These are phyloP conservation scores for Debaryomyces castellii DNA, from an alignment of 805 yeast genomes.

Conservation along the genomic window DNA sequence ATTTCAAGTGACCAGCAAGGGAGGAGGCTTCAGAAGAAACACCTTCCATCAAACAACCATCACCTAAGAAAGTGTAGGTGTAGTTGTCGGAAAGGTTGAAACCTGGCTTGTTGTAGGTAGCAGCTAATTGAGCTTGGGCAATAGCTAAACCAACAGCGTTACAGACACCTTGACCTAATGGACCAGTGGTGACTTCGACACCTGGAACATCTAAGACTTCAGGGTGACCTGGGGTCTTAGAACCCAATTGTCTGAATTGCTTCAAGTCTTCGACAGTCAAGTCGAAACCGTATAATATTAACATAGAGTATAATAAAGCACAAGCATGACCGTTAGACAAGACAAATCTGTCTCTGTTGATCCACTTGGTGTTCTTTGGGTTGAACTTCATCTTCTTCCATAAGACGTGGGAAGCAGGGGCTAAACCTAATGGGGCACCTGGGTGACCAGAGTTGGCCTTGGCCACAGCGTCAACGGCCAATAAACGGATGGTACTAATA, in stretches of 20 bases:
- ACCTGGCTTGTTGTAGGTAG: constrained; percentile 89
- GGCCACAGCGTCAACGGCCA: constrained; percentile 84
- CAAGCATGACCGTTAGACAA: constrained; percentile 96
- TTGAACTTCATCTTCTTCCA: constrained; percentile 81
- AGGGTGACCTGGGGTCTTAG: constrained; percentile 98
- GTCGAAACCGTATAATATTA: constrained; percentile 84
- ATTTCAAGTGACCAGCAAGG: constrained; percentile 92
- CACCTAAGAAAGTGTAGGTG: constrained; percentile 86
- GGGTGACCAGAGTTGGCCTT: constrained; percentile 97
- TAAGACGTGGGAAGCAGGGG: constrained; percentile 90
- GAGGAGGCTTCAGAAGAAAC: constrained; percentile 92
- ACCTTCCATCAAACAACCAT: constrained; percentile 98
- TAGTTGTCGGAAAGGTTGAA: constrained; percentile 68
- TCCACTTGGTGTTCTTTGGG: constrained; percentile 90
- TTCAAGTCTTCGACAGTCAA: constrained; percentile 82
- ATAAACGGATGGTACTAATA: constrained; percentile 81
- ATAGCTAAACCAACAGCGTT: constrained; percentile 96
- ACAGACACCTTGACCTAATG: constrained; percentile 96
- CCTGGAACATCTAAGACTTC: constrained; percentile 84
- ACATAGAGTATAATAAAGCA: constrained; percentile 80
- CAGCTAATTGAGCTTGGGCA: constrained; percentile 90
- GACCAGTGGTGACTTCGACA: constrained; percentile 97
- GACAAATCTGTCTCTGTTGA: constrained; percentile 93
- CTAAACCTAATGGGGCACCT: constrained; percentile 98
- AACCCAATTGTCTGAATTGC: constrained; percentile 83